Evolutionary conservation across 2,329 filamentous ascomycete genomes (phyloP).

Genomic region (Drechslera avenae): DNA sequence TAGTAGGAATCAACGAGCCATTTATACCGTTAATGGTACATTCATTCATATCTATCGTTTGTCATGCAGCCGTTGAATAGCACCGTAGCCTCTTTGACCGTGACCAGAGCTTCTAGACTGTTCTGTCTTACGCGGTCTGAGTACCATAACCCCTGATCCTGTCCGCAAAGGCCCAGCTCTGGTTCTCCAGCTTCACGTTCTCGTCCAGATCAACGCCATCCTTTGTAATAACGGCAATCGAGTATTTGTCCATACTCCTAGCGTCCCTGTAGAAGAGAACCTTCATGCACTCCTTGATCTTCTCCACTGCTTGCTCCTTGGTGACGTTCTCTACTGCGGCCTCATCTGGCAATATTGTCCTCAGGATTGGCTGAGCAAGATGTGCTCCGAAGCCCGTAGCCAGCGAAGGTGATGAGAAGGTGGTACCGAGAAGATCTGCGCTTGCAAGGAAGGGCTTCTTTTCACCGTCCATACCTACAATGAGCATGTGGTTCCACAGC

Average conservation of each 20-base stretch:
- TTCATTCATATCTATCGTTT: slow-evolving; percentile 46
- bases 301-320: slow-evolving; percentile 77
- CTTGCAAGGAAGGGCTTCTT: slow-evolving; percentile 86
- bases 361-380: slow-evolving; percentile 89
- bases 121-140: slow-evolving; percentile 56
- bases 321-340: slow-evolving; percentile 72
- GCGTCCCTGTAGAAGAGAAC: slow-evolving; percentile 97
- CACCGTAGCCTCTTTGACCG: slow-evolving; percentile 1
- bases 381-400: slow-evolving; percentile 94
- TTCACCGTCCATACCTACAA: slow-evolving; percentile 80
- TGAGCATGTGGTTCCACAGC: slow-evolving; percentile 93
- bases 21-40: slow-evolving; percentile 35
- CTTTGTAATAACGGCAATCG: slow-evolving; percentile 85
- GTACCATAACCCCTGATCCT: slow-evolving; percentile 94
- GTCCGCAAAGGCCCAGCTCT: slow-evolving; percentile 98
- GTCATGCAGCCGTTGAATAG: slow-evolving; percentile 16
- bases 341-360: slow-evolving; percentile 83
- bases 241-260: slow-evolving; percentile 88
- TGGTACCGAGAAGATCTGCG: slow-evolving; percentile 90
- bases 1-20: neutral
- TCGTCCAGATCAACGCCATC: slow-evolving; percentile 83
- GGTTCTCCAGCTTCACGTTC: slow-evolving; percentile 85
- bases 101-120: neutral
- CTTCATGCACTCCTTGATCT: slow-evolving; percentile 95
- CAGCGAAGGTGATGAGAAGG: slow-evolving; percentile 83